A percentile compares a stretch with the other conserved stretches of the same genome.
Conservation (phyloP, 257 asterid genomes). For the Eustoma russellianum region DNA sequence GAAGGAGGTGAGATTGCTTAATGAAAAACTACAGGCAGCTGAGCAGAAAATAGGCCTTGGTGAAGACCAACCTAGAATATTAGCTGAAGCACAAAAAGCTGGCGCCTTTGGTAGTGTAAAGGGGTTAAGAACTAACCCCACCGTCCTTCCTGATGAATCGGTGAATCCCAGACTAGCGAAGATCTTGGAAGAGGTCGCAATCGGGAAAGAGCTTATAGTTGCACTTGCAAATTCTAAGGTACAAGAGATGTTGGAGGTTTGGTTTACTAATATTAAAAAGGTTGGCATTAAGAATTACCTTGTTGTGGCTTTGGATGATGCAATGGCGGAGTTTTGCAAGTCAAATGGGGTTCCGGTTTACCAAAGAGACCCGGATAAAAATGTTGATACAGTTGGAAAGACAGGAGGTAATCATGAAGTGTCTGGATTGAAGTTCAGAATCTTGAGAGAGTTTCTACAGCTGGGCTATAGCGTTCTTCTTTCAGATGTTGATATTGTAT, state of each 20-base stretch:
- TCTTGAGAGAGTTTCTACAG: constrained; percentile 60
- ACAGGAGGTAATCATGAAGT: constrained; percentile 55
- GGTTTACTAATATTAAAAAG: constrained; percentile 48
- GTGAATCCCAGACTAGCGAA: constrained; percentile 56
- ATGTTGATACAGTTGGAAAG: constrained; percentile 34
- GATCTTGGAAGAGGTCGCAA: constrained; percentile 38
- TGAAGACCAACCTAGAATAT: constrained; percentile 36
- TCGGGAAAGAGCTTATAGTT: constrained; percentile 43
- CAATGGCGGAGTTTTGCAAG: constrained; percentile 33
- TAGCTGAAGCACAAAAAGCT: constrained; percentile 31
- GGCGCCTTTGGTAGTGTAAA: constrained; percentile 55
- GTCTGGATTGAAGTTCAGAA: constrained; percentile 50
- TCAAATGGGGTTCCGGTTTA: constrained; percentile 41
- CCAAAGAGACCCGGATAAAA: constrained; percentile 25
- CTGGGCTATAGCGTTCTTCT: constrained; percentile 61
- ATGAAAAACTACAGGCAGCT: constrained; percentile 40
- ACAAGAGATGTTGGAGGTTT: constrained; percentile 36
- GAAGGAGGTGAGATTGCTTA: constrained; percentile 48
- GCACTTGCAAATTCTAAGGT: constrained; percentile 59
- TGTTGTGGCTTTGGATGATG: constrained; percentile 58
- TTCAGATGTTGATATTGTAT: constrained; percentile 62
- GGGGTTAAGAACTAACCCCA: constrained; percentile 38
- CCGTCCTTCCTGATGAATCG: constrained; percentile 38
- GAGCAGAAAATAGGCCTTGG: constrained; percentile 40
- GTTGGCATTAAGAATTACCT: constrained; percentile 54